These are phyloP conservation scores for Calcarisporium arbuscula DNA, from an alignment of 2,329 filamentous ascomycete species.

Conservation along the genomic window DNA sequence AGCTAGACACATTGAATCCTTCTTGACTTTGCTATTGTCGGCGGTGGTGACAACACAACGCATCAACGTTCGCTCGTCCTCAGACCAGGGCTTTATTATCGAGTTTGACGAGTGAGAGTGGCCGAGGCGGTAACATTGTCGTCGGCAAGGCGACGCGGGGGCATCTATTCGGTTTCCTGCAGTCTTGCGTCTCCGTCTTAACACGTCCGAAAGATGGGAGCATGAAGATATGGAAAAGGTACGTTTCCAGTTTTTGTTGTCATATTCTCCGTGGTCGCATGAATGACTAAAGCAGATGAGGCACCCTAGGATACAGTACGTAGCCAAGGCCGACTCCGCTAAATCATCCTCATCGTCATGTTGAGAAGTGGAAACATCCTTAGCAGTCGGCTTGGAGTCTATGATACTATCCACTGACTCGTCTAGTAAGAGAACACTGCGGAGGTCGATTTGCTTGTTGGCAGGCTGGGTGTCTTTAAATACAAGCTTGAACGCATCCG, in stretches of 20 bases:
- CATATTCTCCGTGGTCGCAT: constrained; percentile 56
- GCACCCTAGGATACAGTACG: constrained; percentile 50
- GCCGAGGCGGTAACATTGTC: constrained; percentile 33
- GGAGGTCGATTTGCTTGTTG: constrained; percentile 37
- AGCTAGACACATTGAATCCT: constrained; percentile 41
- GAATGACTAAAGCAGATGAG: constrained; percentile 55
- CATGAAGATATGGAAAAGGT: constrained; percentile 41
- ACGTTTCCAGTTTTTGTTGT: constrained; percentile 45
- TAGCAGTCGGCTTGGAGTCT: constrained; percentile 47
- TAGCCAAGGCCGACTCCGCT: constrained; percentile 44
- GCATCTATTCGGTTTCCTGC: constrained; percentile 2
- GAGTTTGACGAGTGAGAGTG: constrained; percentile 15
- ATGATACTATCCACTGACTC: constrained; percentile 47
- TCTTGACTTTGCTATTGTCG: constrained; percentile 32
- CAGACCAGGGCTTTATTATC: constrained; percentile 33
- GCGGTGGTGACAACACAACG: constrained; percentile 39
- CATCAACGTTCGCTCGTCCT: constrained; percentile 42
- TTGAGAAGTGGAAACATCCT: constrained; percentile 30
- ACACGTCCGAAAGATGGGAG: constrained; percentile 23
- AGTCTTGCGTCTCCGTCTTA: constrained; percentile 20
- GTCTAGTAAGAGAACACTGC: constrained; percentile 47
- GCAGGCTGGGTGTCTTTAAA: constrained; percentile 33
- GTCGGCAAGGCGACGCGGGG: constrained; percentile 24
- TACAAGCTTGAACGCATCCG: constrained; percentile 50
- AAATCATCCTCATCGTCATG: constrained; percentile 30